Base-by-base conservation (phyloP, 78 protist species). In the Acrasis kona region DNA sequence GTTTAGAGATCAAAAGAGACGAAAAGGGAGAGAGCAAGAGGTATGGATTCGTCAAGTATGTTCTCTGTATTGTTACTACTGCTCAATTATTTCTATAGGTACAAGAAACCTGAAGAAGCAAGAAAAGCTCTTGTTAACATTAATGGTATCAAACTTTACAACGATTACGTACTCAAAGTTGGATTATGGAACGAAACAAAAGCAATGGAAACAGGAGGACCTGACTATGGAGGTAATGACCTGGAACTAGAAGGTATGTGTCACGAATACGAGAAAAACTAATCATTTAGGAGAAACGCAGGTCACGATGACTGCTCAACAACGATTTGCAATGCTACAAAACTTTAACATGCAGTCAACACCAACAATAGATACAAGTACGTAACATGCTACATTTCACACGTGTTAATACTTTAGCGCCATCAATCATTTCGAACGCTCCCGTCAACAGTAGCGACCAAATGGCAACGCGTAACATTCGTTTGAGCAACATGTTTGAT, bases 401-500 rank as follows among this genome's bases (percentile, higher is more conserved):
- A n/a, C n/a, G n/a, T n/a, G n/a, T n/a, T n/a, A n/a, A n/a, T n/a
- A n/a, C n/a, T n/a, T n/a, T n/a, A n/a, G n/a, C n/a, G n/a, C n/a
- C n/a, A n/a, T n/a, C n/a, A n/a, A n/a, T n/a, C n/a, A n/a, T n/a
- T n/a, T n/a, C n/a, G n/a, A n/a, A n/a, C n/a, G n/a, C n/a, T n/a
- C n/a, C n/a, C n/a, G n/a, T n/a, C n/a, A n/a, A n/a, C n/a, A n/a
- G n/a, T n/a, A n/a, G 41, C 5, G 69, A 4, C 27, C 75, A 2
- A 40, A 80, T 10, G 35, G 41, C 87, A n/a, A 71, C 86, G 4
- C 3, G 65, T 37, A 81, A 80, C 72, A n/a, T 84, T 39, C 65
- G 36, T 29, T 37, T 84, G 41, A 6, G 5, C 7, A 85, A 85
- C 67, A 82, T 85, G 87, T 85, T 85, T 57, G 90, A 85, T 36